Conservation (phyloP, 2,329 filamentous ascomycete genomes). For the Talaromyces sp. region DNA sequence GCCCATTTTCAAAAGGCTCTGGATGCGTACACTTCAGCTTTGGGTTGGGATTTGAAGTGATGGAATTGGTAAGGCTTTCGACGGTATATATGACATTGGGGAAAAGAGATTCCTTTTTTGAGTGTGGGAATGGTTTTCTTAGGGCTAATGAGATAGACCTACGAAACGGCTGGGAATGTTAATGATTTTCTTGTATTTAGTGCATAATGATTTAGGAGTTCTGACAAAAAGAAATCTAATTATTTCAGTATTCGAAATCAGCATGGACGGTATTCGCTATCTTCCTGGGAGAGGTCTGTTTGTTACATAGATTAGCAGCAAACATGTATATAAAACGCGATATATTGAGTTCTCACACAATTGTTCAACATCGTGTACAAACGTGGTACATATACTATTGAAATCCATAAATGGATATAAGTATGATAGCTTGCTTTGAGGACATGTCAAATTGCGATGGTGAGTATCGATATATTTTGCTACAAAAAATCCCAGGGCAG, state of each 20-base stretch:
- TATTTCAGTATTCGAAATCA: too few species aligned
- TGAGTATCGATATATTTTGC: background rate
- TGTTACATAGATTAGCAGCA: too few species aligned
- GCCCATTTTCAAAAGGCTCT: slow-evolving; percentile 12
- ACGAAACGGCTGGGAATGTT: background rate
- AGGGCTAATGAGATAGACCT: background rate
- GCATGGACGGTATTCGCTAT: too few species aligned
- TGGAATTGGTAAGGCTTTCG: background rate
- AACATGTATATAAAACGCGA: too few species aligned
- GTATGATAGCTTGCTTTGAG: background rate
- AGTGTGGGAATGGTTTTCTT: background rate
- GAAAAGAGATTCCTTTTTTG: too few species aligned
- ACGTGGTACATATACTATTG: too few species aligned
- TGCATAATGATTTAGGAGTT: background rate
- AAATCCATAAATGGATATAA: too few species aligned
- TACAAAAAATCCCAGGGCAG: too few species aligned
- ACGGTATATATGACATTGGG: background rate
- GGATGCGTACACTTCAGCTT: slow-evolving; percentile 7
- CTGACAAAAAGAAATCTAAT: too few species aligned
- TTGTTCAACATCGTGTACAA: too few species aligned
- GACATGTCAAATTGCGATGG: background rate
- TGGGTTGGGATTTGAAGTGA: background rate
- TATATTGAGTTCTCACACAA: too few species aligned
- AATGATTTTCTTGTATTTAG: background rate
- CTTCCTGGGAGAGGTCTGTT: too few species aligned